Evolutionary conservation across 768 basidiomycete genomes (phyloP).

Genomic region (Termitomyces sp.): DNA sequence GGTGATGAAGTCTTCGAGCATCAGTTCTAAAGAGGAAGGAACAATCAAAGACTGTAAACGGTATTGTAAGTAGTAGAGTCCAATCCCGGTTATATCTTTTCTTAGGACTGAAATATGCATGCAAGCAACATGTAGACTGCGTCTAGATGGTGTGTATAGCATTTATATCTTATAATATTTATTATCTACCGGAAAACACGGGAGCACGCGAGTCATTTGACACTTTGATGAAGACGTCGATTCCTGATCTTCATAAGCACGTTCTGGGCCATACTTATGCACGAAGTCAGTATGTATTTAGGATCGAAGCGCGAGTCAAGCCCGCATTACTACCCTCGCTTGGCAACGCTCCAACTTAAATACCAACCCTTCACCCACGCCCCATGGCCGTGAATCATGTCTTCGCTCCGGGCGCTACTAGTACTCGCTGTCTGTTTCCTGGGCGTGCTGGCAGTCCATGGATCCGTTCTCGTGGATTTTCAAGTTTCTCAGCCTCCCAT

Average conservation of each 20-base stretch:
- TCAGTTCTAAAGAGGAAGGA: constrained; percentile 46
- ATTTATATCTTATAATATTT: constrained; percentile 2
- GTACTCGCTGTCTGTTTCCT: constrained; percentile 16
- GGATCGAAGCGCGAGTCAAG: constrained; percentile 2
- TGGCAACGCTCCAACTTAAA: neutral
- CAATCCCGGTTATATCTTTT: constrained; percentile 8
- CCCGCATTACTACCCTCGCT: constrained; percentile 1
- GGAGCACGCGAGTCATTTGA: constrained; percentile 10
- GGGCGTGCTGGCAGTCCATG: constrained; percentile 26
- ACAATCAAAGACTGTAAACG: neutral
- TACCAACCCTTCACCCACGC: neutral
- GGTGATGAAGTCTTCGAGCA: constrained; percentile 61
- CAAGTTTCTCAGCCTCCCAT: constrained; percentile 75
- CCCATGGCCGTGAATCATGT: constrained; percentile 15
- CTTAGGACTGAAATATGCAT: constrained; percentile 3
- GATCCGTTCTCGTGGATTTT: constrained; percentile 58
- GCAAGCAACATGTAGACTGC: constrained; percentile 6
- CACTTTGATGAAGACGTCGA: neutral
- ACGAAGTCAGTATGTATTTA: neutral
- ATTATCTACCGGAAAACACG: constrained; percentile 7
- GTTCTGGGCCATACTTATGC: neutral
- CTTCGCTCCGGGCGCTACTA: constrained; percentile 14
- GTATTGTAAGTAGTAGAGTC: constrained; percentile 8
- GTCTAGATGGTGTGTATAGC: constrained; percentile 12
- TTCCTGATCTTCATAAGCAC: neutral